Percentiles rank a stretch among this genome's conserved stretches.
Evolutionary conservation across 176 grass and related monocot genomes (phyloP).

Genomic region (sorghum (Sorghum bicolor)): Sorghum_bicolor_NCBIv3 NC_012870.2:21518501-21519000

Average conservation of each 20-base stretch:
- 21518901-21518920: constrained; percentile 20
- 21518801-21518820: no score
- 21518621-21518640: not conserved
- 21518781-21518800: no score
- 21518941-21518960: not conserved
- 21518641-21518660: not conserved
- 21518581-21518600: no score
- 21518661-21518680: not conserved
- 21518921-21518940: constrained; percentile 18
- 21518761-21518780: not conserved
- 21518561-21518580: not conserved
- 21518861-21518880: not conserved
- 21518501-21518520: no score
- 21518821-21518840: constrained; percentile 40
- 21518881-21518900: not conserved
- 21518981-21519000: not conserved
- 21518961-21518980: not conserved
- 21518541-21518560: not conserved
- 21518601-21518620: no score
- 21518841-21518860: constrained; percentile 8
- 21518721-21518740: no score
- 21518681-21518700: no score
- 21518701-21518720: no score
- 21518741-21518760: no score
- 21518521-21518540: not conserved